Evolutionary conservation across 2,329 filamentous ascomycete species (phyloP).

Genomic region (Mycocentrospora acerina): DNA sequence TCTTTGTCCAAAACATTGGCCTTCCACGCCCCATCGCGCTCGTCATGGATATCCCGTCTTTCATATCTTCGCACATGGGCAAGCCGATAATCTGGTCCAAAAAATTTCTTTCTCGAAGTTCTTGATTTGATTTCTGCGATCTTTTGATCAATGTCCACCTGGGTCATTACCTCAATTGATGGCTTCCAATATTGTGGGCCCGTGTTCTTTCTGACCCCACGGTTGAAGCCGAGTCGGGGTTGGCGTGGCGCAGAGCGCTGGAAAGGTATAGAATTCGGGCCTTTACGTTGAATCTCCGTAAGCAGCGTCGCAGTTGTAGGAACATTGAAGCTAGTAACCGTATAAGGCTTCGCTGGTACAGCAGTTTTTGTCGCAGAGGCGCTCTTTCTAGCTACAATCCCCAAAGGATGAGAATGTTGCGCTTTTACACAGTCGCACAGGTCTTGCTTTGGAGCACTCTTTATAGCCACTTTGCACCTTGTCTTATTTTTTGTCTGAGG

Average conservation of each 20-base stretch:
- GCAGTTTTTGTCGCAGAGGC: not conserved
- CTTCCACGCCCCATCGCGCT: constrained; percentile 17
- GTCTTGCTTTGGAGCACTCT: too few relatives aligned
- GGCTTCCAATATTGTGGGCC: constrained; percentile 3
- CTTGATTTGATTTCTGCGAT: constrained; percentile 30
- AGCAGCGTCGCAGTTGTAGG: too few relatives aligned
- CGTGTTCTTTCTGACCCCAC: constrained; percentile 2
- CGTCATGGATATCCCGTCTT: constrained; percentile 18
- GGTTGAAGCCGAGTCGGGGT: not conserved
- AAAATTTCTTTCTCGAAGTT: constrained; percentile 38
- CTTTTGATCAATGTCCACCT: constrained; percentile 20
- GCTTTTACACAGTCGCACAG: not conserved
- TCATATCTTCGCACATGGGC: constrained; percentile 14
- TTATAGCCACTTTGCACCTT: too few relatives aligned
- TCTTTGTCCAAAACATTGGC: not conserved
- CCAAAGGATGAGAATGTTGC: not conserved
- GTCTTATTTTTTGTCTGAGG: too few relatives aligned
- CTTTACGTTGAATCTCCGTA: not conserved
- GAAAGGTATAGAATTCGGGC: constrained; percentile 4
- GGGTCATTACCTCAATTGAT: constrained; percentile 19
- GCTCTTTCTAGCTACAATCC: not conserved
- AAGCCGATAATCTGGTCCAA: constrained; percentile 18
- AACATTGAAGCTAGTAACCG: too few relatives aligned
- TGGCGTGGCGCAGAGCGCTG: constrained; percentile 2
- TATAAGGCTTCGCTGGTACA: too few relatives aligned